phyloP scores from a whole-genome alignment of 164 flowering plant species.

The Sedum album region DNA sequence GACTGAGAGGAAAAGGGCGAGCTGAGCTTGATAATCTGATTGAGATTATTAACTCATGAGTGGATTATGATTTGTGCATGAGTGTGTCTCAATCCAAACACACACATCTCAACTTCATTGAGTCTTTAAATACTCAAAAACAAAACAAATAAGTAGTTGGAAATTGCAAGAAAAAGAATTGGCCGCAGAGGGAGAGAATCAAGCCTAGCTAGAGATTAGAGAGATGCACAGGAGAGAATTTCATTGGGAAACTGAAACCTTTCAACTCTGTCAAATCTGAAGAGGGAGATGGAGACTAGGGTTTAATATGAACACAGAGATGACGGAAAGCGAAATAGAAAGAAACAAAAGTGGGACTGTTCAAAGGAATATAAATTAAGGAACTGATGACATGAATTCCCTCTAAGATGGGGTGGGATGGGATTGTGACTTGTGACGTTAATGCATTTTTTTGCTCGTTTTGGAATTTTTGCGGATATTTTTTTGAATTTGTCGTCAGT shows the following conservation, averaged over 20 bases:
- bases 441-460: not conserved
- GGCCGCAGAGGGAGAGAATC: not conserved
- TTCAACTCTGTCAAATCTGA: not conserved
- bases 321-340: constrained; percentile 29
- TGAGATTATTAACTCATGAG: constrained; percentile 74
- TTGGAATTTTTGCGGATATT: not conserved
- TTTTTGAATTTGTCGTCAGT: constrained; percentile 1
- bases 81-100: constrained; percentile 9
- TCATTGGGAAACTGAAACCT: not conserved
- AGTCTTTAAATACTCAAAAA: not conserved
- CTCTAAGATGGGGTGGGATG: constrained; percentile 10
- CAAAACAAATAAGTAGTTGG: not conserved
- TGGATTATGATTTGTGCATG: constrained; percentile 70
- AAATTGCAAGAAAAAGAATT: not conserved
- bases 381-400: constrained; percentile 1
- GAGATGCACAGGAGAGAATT: not conserved
- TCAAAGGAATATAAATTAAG: constrained; percentile 22
- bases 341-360: constrained; percentile 29
- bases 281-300: constrained; percentile 17
- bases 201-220: not conserved
- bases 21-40: constrained; percentile 7
- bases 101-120: not conserved
- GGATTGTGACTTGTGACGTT: constrained; percentile 13
- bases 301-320: constrained; percentile 19
- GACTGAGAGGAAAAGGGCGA: constrained; percentile 7